Evolutionary conservation across 768 basidiomycete species (phyloP).

Genomic region (Termitomyces sp.): DNA sequence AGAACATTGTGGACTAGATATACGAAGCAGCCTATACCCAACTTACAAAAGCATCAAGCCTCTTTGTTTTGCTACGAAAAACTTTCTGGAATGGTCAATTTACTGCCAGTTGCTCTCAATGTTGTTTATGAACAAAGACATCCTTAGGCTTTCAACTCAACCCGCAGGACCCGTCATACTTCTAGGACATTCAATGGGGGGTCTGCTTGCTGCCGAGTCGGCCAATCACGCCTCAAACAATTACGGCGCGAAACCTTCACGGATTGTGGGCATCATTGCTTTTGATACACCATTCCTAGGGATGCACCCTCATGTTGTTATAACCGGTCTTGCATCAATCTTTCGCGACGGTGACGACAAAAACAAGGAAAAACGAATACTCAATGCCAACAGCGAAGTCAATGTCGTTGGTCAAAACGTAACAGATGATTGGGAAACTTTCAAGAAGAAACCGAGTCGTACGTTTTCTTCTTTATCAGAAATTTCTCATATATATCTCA

Average conservation of each 20-base stretch:
- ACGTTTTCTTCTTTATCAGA: not conserved
- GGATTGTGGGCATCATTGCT: slow-evolving; percentile 49
- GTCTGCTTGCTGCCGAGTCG: slow-evolving; percentile 52
- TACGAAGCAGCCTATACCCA: slow-evolving; percentile 49
- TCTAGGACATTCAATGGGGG: slow-evolving; percentile 57
- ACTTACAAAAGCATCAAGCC: slow-evolving; percentile 56
- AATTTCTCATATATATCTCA: not conserved
- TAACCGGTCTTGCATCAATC: slow-evolving; percentile 49
- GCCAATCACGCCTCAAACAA: slow-evolving; percentile 37
- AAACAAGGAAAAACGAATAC: slow-evolving; percentile 28
- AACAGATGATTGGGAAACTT: slow-evolving; percentile 44
- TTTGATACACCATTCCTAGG: slow-evolving; percentile 57
- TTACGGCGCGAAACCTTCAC: slow-evolving; percentile 26
- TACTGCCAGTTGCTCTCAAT: not conserved
- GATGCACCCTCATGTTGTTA: slow-evolving; percentile 57
- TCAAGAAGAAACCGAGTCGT: slow-evolving; percentile 30
- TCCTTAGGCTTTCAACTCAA: slow-evolving; percentile 44
- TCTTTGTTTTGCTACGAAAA: slow-evolving; percentile 41
- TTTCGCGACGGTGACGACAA: slow-evolving; percentile 26
- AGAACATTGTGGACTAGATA: slow-evolving; percentile 25
- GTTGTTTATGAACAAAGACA: not conserved
- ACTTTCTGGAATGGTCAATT: slow-evolving; percentile 49
- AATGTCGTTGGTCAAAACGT: slow-evolving; percentile 37
- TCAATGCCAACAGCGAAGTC: slow-evolving; percentile 33
- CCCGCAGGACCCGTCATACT: slow-evolving; percentile 52